Evolutionary conservation across 129 eudicot species (phyloP).

Genomic region (Cynara cardunculus): DNA sequence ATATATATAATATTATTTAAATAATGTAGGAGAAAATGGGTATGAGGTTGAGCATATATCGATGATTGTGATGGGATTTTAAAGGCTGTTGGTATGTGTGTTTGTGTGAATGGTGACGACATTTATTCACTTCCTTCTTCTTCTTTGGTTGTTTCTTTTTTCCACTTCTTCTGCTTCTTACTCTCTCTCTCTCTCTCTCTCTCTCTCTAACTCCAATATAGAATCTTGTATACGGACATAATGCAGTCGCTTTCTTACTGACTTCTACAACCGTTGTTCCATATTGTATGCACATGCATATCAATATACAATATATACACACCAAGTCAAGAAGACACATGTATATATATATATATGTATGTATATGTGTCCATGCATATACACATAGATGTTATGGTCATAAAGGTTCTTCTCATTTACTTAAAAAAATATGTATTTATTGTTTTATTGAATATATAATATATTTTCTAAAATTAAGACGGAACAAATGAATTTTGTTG

Average conservation of each 20-base stretch:
- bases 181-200: slow-evolving; percentile 26
- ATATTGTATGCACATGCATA: not conserved
- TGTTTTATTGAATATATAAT: no score
- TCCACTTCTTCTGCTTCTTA: slow-evolving; percentile 14
- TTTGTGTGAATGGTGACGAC: slow-evolving; percentile 27
- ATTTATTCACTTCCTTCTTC: slow-evolving; percentile 21
- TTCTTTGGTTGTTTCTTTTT: slow-evolving; percentile 8
- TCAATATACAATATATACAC: not conserved
- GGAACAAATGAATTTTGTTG: no score
- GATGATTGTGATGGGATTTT: slow-evolving; percentile 52
- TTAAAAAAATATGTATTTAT: no score
- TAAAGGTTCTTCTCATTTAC: no score
- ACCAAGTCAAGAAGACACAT: not conserved
- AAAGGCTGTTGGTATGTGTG: slow-evolving; percentile 37
- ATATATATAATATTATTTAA: not conserved
- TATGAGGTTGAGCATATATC: slow-evolving; percentile 43
- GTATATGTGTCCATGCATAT: no score
- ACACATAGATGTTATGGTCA: no score
- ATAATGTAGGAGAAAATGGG: not conserved
- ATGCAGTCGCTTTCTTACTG: slow-evolving; percentile 10
- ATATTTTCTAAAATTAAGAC: no score
- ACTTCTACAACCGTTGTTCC: slow-evolving; percentile 5
- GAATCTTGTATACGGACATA: slow-evolving; percentile 31
- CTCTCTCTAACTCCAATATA: slow-evolving; percentile 31
- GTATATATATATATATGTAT: not conserved